Evolutionary conservation across 306 rosid species (phyloP).

Genomic region (Argentina anserina): DNA sequence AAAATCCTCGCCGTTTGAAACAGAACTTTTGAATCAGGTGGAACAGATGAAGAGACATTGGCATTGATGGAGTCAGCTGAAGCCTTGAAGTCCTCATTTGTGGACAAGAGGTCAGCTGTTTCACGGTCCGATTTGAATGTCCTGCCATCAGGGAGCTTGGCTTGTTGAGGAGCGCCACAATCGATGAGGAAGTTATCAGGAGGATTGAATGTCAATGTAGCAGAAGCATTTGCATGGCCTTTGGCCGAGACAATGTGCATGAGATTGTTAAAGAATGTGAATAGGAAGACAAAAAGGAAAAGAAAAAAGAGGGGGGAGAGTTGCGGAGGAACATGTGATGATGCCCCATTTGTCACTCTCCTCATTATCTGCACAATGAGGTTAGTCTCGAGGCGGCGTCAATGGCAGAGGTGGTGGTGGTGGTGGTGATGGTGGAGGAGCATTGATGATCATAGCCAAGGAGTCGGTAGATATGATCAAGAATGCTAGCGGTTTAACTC

Average conservation of each 20-base stretch:
- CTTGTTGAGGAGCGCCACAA: constrained; percentile 52
- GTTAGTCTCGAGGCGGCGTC: neutral
- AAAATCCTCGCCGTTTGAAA: constrained; percentile 57
- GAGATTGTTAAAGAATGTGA: neutral
- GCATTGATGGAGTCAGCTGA: constrained; percentile 38
- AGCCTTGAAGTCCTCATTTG: constrained; percentile 45
- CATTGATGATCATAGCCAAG: neutral
- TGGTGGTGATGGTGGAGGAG: neutral
- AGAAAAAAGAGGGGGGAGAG: constrained; percentile 19
- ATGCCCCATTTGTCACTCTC: constrained; percentile 22
- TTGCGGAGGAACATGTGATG: constrained; percentile 20
- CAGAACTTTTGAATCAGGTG: constrained; percentile 43
- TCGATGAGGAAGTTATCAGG: constrained; percentile 61
- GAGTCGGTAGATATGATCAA: constrained; percentile 1
- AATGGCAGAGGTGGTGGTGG: constrained; percentile 2
- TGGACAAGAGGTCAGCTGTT: constrained; percentile 51
- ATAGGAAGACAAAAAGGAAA: constrained; percentile 11
- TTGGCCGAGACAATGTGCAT: constrained; percentile 14
- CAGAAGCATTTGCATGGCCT: constrained; percentile 1
- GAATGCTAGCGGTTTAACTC: neutral
- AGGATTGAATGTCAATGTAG: constrained; percentile 34
- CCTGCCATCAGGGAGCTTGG: constrained; percentile 54
- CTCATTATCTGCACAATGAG: constrained; percentile 26
- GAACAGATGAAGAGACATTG: constrained; percentile 24
- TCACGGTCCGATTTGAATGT: constrained; percentile 71